A percentile compares a stretch with the other conserved stretches of the same genome.
Evolutionary conservation across 805 yeast genomes (phyloP).

Genomic region (Candida coleopterorum): DNA sequence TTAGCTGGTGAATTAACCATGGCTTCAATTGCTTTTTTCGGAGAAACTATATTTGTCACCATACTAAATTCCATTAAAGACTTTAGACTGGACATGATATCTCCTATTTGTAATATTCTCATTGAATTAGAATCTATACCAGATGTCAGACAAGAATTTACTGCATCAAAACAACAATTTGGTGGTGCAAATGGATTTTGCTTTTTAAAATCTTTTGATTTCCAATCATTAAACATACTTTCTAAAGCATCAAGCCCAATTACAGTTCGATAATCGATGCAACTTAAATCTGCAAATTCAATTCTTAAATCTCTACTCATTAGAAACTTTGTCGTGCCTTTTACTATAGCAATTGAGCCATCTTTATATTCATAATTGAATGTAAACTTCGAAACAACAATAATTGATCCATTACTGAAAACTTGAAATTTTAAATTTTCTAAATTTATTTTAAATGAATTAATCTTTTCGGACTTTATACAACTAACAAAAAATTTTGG

Average conservation of each 20-base stretch:
- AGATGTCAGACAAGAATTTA: conserved; percentile 45
- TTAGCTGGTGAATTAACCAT: conserved; percentile 24
- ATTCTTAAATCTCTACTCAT: conserved; percentile 60
- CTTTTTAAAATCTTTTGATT: conserved; percentile 9
- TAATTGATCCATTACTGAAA: conserved; percentile 34
- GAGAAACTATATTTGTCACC: conserved; percentile 45
- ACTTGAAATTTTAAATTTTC: conserved; percentile 39
- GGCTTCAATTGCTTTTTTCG: conserved; percentile 50
- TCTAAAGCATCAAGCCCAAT: conserved; percentile 22
- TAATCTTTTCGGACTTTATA: conserved; percentile 41
- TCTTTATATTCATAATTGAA: conserved; percentile 49
- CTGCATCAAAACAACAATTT: conserved; percentile 34
- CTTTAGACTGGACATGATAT: conserved; percentile 68
- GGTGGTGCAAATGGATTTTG: conserved; percentile 19
- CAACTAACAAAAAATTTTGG: conserved; percentile 56
- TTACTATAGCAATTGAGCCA: conserved; percentile 62
- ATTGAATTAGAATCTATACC: conserved; percentile 66
- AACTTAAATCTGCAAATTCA: conserved; percentile 66
- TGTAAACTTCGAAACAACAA: conserved; percentile 25
- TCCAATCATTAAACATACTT: conserved; percentile 19
- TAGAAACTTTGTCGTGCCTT: conserved; percentile 57
- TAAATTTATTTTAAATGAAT: conserved; percentile 23
- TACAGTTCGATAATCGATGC: conserved; percentile 23
- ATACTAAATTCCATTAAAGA: conserved; percentile 59
- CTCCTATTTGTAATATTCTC: conserved; percentile 70